phyloP scores from a whole-genome alignment of 2,329 filamentous ascomycete species.

The Huntiella decipiens region DNA sequence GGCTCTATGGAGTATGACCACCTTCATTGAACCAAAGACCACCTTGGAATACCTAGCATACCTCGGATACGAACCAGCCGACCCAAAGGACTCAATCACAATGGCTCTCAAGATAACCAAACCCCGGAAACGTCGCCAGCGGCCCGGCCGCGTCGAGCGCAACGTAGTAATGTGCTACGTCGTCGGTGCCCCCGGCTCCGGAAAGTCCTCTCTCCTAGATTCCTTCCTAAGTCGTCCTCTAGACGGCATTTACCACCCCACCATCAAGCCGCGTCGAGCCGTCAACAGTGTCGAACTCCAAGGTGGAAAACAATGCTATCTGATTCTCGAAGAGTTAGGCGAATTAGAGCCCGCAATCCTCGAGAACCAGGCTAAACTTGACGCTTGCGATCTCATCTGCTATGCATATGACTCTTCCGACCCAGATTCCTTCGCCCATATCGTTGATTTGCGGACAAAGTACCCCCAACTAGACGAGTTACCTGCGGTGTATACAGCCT shows the following conservation, averaged over 20 bases:
- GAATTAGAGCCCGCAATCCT: slow-evolving; percentile 89
- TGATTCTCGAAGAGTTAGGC: slow-evolving; percentile 87
- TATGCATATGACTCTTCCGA: slow-evolving; percentile 96
- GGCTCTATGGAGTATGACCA: slow-evolving; percentile 99
- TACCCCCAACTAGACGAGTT: slow-evolving; percentile 75
- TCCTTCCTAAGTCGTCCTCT: slow-evolving; percentile 83
- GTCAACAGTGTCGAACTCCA: slow-evolving; percentile 94
- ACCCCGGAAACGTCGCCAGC: slow-evolving; percentile 64
- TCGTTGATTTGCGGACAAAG: slow-evolving; percentile 59
- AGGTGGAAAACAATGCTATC: slow-evolving; percentile 89
- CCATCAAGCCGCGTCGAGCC: slow-evolving; percentile 80
- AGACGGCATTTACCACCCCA: slow-evolving; percentile 67
- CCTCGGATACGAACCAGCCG: slow-evolving; percentile 74
- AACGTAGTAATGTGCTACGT: slow-evolving; percentile 93
- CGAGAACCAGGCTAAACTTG: slow-evolving; percentile 76
- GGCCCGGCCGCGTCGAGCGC: slow-evolving; percentile 70
- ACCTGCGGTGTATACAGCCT: slow-evolving; percentile 74
- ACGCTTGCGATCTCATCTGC: slow-evolving; percentile 83
- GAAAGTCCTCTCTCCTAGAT: slow-evolving; percentile 80
- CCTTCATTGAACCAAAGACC: slow-evolving; percentile 85
- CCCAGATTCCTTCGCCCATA: slow-evolving; percentile 85
- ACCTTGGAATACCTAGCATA: slow-evolving; percentile 93
- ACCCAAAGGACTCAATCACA: slow-evolving; percentile 57
- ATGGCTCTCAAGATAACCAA: slow-evolving; percentile 85
- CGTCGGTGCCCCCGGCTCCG: slow-evolving; percentile 64